phyloP scores from a whole-genome alignment of 108 stramenopile genomes.

The Cyclotella kingstonii region DNA sequence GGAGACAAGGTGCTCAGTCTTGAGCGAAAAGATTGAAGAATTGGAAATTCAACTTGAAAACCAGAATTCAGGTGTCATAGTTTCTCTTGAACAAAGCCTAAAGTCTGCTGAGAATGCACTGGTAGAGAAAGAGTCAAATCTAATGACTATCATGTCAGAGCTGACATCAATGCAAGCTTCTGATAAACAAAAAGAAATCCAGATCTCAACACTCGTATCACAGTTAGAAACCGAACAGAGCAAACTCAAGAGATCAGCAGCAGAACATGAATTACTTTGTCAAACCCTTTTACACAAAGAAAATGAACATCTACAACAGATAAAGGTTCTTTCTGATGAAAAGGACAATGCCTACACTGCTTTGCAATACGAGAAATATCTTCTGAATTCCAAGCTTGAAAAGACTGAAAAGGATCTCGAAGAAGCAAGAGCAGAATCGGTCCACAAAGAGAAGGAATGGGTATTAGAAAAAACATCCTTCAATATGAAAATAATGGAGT shows the following conservation, averaged over 20 bases:
- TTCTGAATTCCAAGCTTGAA: conserved; percentile 7
- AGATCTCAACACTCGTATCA: conserved; percentile 13
- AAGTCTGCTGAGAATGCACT: not conserved
- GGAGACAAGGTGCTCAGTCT: conserved; percentile 52
- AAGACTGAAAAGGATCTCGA: not conserved
- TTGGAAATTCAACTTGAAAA: conserved; percentile 24
- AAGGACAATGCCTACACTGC: not conserved
- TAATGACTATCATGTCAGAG: conserved; percentile 9
- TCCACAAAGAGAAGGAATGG: conserved; percentile 13
- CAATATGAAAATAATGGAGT: conserved; percentile 9
- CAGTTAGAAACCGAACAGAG: conserved; percentile 9
- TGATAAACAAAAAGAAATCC: conserved; percentile 9
- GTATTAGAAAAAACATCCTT: conserved; percentile 3
- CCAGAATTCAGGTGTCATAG: conserved; percentile 5
- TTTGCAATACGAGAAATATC: not conserved
- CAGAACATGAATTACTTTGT: conserved; percentile 12
- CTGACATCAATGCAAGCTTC: conserved; percentile 1
- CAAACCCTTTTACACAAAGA: conserved; percentile 20
- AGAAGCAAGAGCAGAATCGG: conserved; percentile 7
- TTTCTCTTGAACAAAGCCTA: conserved; percentile 4
- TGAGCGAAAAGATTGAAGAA: conserved; percentile 36
- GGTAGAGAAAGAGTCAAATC: conserved; percentile 1
- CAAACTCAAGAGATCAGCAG: conserved; percentile 9
- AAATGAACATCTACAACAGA: conserved; percentile 1
- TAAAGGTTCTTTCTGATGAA: conserved; percentile 1